These are phyloP conservation scores for Fagopyrum tataricum DNA, from an alignment of 148 eudicot species.

Conservation along the genomic window DNA sequence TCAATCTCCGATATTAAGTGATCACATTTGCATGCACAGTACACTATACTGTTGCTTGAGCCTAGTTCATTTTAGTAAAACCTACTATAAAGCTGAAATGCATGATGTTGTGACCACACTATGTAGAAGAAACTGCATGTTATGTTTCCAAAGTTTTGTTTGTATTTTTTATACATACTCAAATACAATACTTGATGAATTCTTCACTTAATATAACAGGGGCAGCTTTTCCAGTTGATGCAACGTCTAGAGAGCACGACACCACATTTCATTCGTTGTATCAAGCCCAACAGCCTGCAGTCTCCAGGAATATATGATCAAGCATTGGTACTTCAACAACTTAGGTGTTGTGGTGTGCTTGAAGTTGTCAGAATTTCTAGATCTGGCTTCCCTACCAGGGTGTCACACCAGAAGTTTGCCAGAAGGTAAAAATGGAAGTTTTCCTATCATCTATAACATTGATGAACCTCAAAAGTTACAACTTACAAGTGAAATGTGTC, in stretches of 20 bases:
- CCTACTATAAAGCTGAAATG: background rate
- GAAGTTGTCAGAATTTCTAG: slow-evolving; percentile 98
- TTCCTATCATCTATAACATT: background rate
- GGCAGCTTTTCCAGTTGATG: slow-evolving; percentile 95
- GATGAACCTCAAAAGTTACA: background rate
- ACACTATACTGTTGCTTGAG: background rate
- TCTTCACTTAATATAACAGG: slow-evolving; percentile 28
- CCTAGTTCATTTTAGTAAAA: background rate
- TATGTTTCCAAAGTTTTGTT: background rate
- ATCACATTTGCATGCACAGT: background rate
- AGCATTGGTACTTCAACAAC: slow-evolving; percentile 77
- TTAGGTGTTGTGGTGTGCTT: slow-evolving; percentile 87
- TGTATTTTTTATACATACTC: background rate
- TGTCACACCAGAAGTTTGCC: slow-evolving; percentile 90
- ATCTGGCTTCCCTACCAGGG: slow-evolving; percentile 88
- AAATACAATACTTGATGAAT: background rate
- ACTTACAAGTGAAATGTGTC: background rate
- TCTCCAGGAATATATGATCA: slow-evolving; percentile 81
- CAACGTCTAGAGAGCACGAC: slow-evolving; percentile 89
- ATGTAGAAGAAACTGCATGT: background rate
- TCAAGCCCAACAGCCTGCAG: slow-evolving; percentile 86
- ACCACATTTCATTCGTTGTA: slow-evolving; percentile 96
- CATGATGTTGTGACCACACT: background rate
- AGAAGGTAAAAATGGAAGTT: slow-evolving; percentile 42
- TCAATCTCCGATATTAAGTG: background rate